phyloP scores from a whole-genome alignment of 805 yeast genomes.

The Wickerhamomyces pijperi region DNA sequence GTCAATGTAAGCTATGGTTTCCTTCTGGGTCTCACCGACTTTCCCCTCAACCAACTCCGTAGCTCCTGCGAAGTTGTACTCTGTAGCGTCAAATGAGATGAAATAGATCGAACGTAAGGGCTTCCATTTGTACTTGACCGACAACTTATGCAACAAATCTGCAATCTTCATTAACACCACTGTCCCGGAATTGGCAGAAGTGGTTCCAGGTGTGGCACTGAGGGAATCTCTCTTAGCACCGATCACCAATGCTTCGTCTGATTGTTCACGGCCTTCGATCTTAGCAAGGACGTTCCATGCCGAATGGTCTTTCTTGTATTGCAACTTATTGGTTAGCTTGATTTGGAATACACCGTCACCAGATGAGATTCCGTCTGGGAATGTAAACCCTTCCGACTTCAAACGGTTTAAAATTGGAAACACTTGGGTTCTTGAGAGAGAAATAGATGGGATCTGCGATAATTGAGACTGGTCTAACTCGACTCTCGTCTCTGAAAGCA shows the following conservation, averaged over 20 bases:
- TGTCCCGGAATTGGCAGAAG: constrained; percentile 64
- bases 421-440: constrained; percentile 70
- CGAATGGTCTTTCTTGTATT: constrained; percentile 36
- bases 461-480: constrained; percentile 35
- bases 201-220: constrained; percentile 50
- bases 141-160: constrained; percentile 53
- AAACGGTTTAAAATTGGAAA: constrained; percentile 22
- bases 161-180: constrained; percentile 61
- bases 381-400: constrained; percentile 7
- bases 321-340: constrained; percentile 11
- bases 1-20: constrained; percentile 65
- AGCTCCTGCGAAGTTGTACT: constrained; percentile 78
- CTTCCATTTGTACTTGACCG: constrained; percentile 58
- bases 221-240: constrained; percentile 79
- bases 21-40: constrained; percentile 39
- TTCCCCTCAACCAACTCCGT: constrained; percentile 61
- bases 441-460: constrained; percentile 67
- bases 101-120: constrained; percentile 79
- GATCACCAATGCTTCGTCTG: constrained; percentile 57
- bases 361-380: constrained; percentile 11
- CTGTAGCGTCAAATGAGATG: constrained; percentile 73
- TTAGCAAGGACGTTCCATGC: constrained; percentile 74
- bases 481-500: constrained; percentile 25
- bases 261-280: constrained; percentile 72
- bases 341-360: constrained; percentile 16